These are phyloP conservation scores for Aureobasidium sp. DNA, from an alignment of 2,329 filamentous ascomycete species.

Conservation along the genomic window DNA sequence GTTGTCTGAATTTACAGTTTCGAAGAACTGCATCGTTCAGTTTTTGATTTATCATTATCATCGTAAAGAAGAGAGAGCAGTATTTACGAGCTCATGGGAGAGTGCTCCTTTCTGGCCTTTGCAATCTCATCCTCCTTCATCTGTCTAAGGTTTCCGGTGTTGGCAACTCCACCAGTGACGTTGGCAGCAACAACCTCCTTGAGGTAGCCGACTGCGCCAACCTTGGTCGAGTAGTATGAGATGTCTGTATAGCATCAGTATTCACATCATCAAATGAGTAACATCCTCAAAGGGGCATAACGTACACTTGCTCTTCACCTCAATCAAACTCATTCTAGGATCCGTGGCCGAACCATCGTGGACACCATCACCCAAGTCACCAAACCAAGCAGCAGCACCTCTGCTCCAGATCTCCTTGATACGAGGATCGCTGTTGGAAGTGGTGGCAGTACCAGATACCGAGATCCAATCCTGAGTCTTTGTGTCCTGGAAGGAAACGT, in stretches of 20 bases:
- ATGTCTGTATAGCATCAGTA: conserved; percentile 19
- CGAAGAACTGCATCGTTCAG: background rate
- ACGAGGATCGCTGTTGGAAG: conserved; percentile 36
- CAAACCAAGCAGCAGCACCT: conserved; percentile 38
- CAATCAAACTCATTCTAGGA: conserved; percentile 38
- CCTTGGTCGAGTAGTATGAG: conserved; percentile 25
- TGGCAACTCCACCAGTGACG: conserved; percentile 25
- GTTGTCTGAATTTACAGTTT: background rate
- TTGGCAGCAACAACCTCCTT: conserved; percentile 25
- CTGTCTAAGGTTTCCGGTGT: conserved; percentile 24
- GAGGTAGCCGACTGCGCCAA: conserved; percentile 21
- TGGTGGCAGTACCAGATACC: conserved; percentile 35
- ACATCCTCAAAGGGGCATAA: too few species aligned
- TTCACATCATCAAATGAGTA: too few species aligned
- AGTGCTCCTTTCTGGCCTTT: conserved; percentile 22
- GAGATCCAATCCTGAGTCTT: conserved; percentile 40
- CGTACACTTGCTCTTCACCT: conserved; percentile 27
- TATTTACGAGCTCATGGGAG: conserved; percentile 18
- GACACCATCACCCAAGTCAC: conserved; percentile 40
- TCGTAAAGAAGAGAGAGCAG: background rate
- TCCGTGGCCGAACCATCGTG: conserved; percentile 38
- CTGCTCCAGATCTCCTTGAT: conserved; percentile 40
- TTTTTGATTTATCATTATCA: background rate
- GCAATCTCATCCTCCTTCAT: conserved; percentile 25
- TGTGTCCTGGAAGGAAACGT: conserved; percentile 39